A percentile compares a stretch with the other conserved stretches of the same genome.
Conservation (phyloP, 139 green algal species). For the Tetraselmis chui region DNA sequence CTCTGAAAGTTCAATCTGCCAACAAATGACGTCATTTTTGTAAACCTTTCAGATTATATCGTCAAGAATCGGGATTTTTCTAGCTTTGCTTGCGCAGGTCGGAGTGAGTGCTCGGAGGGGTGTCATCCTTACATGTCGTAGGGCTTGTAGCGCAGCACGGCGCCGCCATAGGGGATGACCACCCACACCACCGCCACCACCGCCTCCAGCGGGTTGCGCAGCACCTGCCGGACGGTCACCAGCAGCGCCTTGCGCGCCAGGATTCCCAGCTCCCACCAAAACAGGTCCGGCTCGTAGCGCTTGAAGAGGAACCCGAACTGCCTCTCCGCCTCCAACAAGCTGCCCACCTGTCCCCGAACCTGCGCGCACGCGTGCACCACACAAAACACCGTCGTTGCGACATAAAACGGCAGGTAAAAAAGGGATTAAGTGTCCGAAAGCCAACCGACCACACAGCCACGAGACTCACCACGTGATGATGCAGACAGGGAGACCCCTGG, state of each 20-base stretch:
- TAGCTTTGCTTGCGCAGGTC: too few relatives aligned
- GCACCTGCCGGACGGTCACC: not conserved
- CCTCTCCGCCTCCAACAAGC: not conserved
- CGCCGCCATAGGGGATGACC: not conserved
- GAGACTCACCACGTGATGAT: too few relatives aligned
- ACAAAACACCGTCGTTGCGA: too few relatives aligned
- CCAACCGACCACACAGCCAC: too few relatives aligned
- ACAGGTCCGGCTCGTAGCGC: conserved; percentile 1
- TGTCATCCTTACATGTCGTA: not conserved
- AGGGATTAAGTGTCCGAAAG: too few relatives aligned
- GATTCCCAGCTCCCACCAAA: not conserved
- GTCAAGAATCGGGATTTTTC: too few relatives aligned
- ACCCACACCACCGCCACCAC: conserved; percentile 2
- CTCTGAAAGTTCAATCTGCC: too few relatives aligned
- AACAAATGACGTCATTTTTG: too few relatives aligned
- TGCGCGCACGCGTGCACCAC: not conserved
- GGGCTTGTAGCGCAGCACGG: not conserved
- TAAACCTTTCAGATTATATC: too few relatives aligned
- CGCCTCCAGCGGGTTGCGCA: not conserved
- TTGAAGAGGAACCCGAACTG: conserved; percentile 3
- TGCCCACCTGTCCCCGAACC: not conserved
- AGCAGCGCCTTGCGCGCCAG: not conserved
- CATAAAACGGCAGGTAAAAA: too few relatives aligned
- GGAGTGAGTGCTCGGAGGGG: too few relatives aligned
- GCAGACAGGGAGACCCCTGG: too few relatives aligned